These are phyloP conservation scores for Auricularia sp. DNA, from an alignment of 768 basidiomycete species.

Conservation along the genomic window DNA sequence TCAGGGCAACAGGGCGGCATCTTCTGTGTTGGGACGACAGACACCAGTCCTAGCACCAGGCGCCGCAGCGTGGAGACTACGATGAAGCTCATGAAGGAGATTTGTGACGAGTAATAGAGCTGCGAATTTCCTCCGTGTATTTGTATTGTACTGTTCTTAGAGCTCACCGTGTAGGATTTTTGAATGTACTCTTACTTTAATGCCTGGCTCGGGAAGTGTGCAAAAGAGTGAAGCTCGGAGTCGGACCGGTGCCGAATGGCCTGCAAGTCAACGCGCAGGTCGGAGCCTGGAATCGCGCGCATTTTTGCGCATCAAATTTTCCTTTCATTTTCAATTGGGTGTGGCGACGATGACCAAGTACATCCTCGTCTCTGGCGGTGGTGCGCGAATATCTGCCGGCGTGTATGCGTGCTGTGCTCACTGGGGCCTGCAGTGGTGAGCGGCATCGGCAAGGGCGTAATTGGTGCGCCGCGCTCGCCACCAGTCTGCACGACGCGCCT, in stretches of 20 bases:
- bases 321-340: no score
- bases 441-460: constrained; percentile 98
- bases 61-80: constrained; percentile 34
- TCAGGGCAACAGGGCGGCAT: no score
- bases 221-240: no score
- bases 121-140: no score
- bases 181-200: no score
- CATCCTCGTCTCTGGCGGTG: constrained; percentile 92
- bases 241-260: no score
- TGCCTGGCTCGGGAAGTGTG: no score
- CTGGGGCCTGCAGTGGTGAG: constrained; percentile 48
- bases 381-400: not conserved
- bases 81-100: constrained; percentile 34
- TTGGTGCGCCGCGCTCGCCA: constrained; percentile 46
- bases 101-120: constrained; percentile 5
- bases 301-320: no score
- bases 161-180: no score
- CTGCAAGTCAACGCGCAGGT: no score
- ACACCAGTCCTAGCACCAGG: constrained; percentile 31
- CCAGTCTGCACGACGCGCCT: constrained; percentile 15
- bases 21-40: constrained; percentile 30
- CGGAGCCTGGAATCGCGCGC: no score
- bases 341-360: constrained; percentile 72
- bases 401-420: not conserved
- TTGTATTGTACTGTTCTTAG: no score